Conservation (phyloP, 2,329 filamentous ascomycete genomes). For the Cytospora piceae region DNA sequence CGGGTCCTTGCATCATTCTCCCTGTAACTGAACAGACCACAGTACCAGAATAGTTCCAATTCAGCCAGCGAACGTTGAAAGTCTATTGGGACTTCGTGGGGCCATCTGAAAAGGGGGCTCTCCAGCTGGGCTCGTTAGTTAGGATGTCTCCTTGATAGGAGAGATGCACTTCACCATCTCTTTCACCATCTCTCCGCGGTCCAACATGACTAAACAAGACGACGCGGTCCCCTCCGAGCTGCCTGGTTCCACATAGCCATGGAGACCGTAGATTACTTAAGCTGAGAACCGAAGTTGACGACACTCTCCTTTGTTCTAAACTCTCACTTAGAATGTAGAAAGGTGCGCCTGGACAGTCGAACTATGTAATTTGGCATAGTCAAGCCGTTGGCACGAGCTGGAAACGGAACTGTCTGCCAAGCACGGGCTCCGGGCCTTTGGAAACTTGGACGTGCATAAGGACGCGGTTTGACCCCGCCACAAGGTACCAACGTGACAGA, state of each 20-base stretch:
- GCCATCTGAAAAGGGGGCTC: too few species aligned
- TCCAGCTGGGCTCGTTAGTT: too few species aligned
- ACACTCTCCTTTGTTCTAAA: too few species aligned
- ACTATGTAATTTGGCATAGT: not conserved
- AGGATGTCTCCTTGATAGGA: not conserved
- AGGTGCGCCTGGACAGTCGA: not conserved
- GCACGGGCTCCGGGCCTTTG: not conserved
- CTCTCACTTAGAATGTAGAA: too few species aligned
- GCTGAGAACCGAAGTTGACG: too few species aligned
- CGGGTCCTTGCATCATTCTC: not conserved
- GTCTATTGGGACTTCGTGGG: too few species aligned
- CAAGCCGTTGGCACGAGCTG: not conserved
- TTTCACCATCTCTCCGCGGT: not conserved
- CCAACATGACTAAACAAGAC: not conserved
- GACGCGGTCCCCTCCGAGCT: not conserved
- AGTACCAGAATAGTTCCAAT: too few species aligned
- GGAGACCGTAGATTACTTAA: not conserved
- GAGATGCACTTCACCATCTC: not conserved
- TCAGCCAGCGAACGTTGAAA: too few species aligned
- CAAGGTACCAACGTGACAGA: constrained; percentile 3
- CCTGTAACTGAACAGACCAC: too few species aligned
- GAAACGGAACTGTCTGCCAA: not conserved
- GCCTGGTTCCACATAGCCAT: not conserved
- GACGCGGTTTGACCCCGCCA: not conserved
- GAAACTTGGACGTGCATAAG: not conserved